Conservation (phyloP, 345 rosid species). For the Camelina laxa region DNA sequence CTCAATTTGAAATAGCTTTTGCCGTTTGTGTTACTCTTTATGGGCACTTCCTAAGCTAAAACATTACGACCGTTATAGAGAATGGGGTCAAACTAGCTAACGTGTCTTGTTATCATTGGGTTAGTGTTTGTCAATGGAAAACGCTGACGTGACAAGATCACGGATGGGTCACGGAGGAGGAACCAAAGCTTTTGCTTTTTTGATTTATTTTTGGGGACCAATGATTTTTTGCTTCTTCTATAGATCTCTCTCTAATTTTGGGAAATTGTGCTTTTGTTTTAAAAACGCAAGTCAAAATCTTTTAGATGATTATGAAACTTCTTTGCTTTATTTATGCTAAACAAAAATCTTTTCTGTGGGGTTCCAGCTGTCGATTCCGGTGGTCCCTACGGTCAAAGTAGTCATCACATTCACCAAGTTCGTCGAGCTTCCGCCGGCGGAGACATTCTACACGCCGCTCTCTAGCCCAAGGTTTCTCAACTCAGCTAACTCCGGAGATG, state of each 20-base stretch:
- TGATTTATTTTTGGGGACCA: constrained; percentile 6
- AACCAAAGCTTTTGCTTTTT: constrained; percentile 28
- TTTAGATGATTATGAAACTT: constrained; percentile 6
- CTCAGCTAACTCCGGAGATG: neutral
- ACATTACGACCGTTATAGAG: constrained; percentile 40
- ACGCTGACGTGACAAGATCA: constrained; percentile 37
- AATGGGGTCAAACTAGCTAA: constrained; percentile 13
- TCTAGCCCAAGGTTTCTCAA: constrained; percentile 76
- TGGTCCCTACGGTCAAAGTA: constrained; percentile 94
- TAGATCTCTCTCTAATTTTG: constrained; percentile 36
- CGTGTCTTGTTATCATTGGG: constrained; percentile 9
- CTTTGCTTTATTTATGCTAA: constrained; percentile 14
- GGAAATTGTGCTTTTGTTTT: constrained; percentile 34
- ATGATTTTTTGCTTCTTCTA: neutral
- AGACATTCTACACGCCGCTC: constrained; percentile 87
- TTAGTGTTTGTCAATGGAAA: neutral
- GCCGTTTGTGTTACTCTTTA: constrained; percentile 29
- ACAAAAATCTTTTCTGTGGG: constrained; percentile 39
- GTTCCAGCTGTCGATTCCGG: constrained; percentile 93
- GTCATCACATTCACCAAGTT: constrained; percentile 96
- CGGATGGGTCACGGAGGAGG: constrained; percentile 32
- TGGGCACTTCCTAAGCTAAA: constrained; percentile 50
- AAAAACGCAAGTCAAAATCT: constrained; percentile 30
- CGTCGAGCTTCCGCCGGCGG: constrained; percentile 74
- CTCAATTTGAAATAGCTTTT: neutral